Evolutionary conservation across 306 rosid genomes (phyloP).

Genomic region (Herpetospermum pedunculosum): DNA sequence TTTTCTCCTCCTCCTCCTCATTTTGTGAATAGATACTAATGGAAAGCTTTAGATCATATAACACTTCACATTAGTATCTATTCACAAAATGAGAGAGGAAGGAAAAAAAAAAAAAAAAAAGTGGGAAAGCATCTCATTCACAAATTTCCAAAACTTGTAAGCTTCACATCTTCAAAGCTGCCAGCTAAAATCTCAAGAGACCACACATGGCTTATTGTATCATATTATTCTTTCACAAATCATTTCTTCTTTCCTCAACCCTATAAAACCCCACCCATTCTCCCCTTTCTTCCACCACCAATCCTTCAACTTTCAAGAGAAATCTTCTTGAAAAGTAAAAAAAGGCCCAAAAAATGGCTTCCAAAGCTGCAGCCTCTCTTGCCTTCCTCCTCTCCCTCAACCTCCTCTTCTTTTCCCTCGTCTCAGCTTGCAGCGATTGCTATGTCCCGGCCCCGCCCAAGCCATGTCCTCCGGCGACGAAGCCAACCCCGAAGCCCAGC

Average conservation of each 20-base stretch:
- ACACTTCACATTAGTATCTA: neutral
- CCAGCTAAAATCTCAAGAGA: constrained; percentile 26
- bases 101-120: too few relatives aligned
- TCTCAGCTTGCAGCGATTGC: neutral
- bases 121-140: neutral
- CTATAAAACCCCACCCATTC: neutral
- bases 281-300: neutral
- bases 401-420: neutral
- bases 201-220: constrained; percentile 16
- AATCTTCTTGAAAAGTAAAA: too few relatives aligned
- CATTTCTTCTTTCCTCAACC: neutral
- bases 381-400: neutral
- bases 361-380: neutral
- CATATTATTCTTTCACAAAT: neutral
- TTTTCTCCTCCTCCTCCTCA: too few relatives aligned
- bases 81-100: neutral
- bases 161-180: neutral
- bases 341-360: neutral
- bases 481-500: too few relatives aligned
- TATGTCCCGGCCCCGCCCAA: neutral
- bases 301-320: neutral
- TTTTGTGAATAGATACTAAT: too few relatives aligned
- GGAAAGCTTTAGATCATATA: too few relatives aligned
- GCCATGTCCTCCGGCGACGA: neutral
- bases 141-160: constrained; percentile 20